Percentiles rank a stretch among this genome's conserved stretches.
These are phyloP conservation scores for Blastomyces emzantsi DNA, from an alignment of 2,329 filamentous ascomycete genomes.

Conservation along the genomic window DNA sequence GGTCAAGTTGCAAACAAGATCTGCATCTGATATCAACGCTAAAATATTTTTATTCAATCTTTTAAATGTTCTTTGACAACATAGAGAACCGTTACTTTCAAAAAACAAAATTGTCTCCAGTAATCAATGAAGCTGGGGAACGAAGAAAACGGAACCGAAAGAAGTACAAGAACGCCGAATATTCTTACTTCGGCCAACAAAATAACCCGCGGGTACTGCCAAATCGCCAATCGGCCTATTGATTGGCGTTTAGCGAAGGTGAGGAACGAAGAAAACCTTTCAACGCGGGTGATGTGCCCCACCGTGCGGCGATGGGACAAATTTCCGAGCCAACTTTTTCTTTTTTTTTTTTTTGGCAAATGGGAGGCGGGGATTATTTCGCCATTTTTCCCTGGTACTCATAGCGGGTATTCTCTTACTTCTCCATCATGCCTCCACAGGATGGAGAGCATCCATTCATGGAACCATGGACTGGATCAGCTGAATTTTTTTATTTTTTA, in stretches of 20 bases:
- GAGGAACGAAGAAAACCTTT: background rate
- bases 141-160: no score
- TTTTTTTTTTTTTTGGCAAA: background rate
- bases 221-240: background rate
- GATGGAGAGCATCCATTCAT: no score
- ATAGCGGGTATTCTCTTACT: background rate
- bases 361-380: background rate
- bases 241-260: background rate
- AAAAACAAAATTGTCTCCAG: no score
- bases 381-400: background rate
- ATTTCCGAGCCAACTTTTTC: no score
- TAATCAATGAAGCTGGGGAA: no score
- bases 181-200: background rate
- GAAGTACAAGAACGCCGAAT: background rate
- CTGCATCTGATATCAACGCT: slow-evolving; percentile 1
- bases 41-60: background rate
- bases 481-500: no score
- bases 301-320: background rate
- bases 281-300: background rate
- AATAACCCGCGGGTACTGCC: background rate
- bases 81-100: no score
- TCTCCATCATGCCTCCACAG: background rate
- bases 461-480: no score
- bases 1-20: background rate
- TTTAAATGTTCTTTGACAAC: no score